Conservation (phyloP, 2,329 filamentous ascomycete species). For the Penicillium aurantiogriseum region DNA sequence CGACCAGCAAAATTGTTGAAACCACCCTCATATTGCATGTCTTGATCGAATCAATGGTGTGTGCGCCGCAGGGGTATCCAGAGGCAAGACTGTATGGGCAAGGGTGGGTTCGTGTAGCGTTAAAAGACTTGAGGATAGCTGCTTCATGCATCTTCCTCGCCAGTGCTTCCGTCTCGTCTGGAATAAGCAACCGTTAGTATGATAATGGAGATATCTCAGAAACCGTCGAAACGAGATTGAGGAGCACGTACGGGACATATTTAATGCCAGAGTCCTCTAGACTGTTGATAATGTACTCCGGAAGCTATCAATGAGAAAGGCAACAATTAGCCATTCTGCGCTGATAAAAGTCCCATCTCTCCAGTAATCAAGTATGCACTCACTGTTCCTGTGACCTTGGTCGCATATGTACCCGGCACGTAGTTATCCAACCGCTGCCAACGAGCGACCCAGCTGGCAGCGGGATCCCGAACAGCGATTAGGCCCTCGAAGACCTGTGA, state of each 20-base stretch:
- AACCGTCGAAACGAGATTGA: background rate
- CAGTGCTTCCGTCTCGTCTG: conserved; percentile 48
- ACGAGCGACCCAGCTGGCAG: conserved; percentile 87
- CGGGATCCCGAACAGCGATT: conserved; percentile 80
- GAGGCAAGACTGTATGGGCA: conserved; percentile 3
- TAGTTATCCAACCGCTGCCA: conserved; percentile 92
- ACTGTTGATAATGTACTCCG: conserved; percentile 56
- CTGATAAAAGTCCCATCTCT: background rate
- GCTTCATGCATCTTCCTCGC: conserved; percentile 44
- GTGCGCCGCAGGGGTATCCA: conserved; percentile 12
- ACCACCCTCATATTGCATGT: conserved; percentile 2
- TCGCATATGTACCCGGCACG: conserved; percentile 85
- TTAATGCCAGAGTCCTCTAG: conserved; percentile 60
- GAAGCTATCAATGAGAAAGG: conserved; percentile 41
- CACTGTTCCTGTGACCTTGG: conserved; percentile 83
- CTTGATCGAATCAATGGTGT: conserved; percentile 1
- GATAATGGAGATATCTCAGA: background rate
- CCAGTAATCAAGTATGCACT: conserved; percentile 27
- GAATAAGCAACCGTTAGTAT: conserved; percentile 11
- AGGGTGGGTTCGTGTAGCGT: conserved; percentile 5
- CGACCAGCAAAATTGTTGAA: conserved; percentile 8
- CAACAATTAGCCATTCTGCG: background rate
- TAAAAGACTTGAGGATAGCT: conserved; percentile 2
- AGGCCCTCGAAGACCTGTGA: conserved; percentile 94
- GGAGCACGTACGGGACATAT: conserved; percentile 55